These are phyloP conservation scores for Paraconiothyrium brasiliense DNA, from an alignment of 2,329 filamentous ascomycete species.

Conservation along the genomic window DNA sequence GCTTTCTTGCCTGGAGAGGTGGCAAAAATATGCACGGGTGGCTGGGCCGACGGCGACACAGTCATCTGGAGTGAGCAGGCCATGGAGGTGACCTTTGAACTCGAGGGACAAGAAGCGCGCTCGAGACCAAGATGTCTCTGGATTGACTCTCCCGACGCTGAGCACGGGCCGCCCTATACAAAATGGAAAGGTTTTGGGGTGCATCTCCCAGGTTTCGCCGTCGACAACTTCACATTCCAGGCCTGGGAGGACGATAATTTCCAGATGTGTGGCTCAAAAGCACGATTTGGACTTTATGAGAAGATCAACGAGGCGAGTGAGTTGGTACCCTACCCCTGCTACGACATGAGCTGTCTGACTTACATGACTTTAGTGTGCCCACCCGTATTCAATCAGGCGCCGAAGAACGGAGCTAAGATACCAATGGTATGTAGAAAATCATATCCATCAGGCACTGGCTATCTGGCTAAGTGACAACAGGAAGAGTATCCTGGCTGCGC, in stretches of 20 bases:
- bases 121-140: neutral
- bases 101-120: neutral
- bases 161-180: neutral
- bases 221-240: neutral
- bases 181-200: slow-evolving; percentile 1
- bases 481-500: neutral
- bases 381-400: neutral
- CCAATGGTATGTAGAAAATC: neutral
- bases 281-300: neutral
- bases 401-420: neutral
- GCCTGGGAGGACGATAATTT: neutral
- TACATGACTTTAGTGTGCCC: neutral
- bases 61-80: neutral
- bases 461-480: neutral
- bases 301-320: slow-evolving; percentile 3
- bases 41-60: neutral
- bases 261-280: neutral
- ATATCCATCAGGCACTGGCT: no score
- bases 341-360: neutral
- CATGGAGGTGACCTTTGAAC: neutral
- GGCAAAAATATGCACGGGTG: neutral
- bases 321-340: neutral
- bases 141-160: neutral
- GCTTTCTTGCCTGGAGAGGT: neutral
- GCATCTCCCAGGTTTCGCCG: neutral